Base-by-base conservation (phyloP, 495 filamentous ascomycete species). In the Hyaloscypha hepaticicola region DNA sequence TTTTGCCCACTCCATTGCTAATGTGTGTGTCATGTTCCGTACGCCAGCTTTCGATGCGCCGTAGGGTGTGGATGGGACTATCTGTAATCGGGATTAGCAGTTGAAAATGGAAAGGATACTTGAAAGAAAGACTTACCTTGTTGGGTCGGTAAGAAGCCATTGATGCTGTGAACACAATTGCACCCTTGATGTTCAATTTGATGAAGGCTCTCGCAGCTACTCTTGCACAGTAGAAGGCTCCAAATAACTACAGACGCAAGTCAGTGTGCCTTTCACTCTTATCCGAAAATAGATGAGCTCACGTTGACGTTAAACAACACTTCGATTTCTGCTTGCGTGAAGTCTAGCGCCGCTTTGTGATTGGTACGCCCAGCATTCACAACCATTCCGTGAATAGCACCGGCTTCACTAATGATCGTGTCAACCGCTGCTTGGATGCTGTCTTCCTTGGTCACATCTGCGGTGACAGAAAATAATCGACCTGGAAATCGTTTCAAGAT, bases 41-140 rank as follows among this genome's bases (percentile, higher is more conserved):
- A 97, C 84, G 3, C 88, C 93, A 27, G 90, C 92, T 75, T 96
- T 96, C 68, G 85, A 87, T 0, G 93, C 92, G n/a, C 91, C 88
- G 75, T 96, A 96, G 2, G 56, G 58, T 12, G 66, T 49, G 0
- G 58, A 58, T 22, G 59, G 51, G 14, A 52, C 52, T 22, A 9
- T 45, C 38, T 45, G 12, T 4, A 45, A 45, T 3, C 16, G 38
- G 9, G 19, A 16, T 45, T 11, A 45, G 38, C 38, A 11, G 16
- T 11, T 45, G 7, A 8, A 19, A n/a, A n/a, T n/a, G n/a, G 7
- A 45, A 16, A 19, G 12, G 3, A 16, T 45, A 7, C 6, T 7
- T 33, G 31, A 45, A 16, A 4, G 38, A 16, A 45, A 45, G 11
- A 45, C 38, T 19, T 45, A 45, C 24, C 31, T 50, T 62, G 45